Base-by-base conservation (phyloP, 2,329 filamentous ascomycete species). In the Clarireedia hainanense region DNA sequence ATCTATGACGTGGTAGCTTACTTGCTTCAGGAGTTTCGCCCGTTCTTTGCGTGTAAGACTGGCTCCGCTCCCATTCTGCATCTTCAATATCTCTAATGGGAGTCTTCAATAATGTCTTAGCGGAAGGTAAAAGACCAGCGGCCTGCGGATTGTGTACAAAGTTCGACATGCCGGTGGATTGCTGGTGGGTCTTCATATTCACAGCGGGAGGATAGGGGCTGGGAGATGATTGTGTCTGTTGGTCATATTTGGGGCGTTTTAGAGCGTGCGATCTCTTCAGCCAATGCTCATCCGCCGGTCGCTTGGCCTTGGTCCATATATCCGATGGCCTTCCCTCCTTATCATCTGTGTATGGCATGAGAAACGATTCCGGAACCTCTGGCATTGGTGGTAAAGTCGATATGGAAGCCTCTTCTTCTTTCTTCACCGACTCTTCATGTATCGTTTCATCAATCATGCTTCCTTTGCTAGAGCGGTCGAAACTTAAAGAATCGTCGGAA, bases 191-290 rank as follows among this genome's bases (percentile, higher is more conserved):
- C 23, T 43, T 55, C 14, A 42, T 17, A 34, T 15, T 26, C 15
- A 20, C n/a, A 34, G 10, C 20, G 30, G 30, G 24, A 55, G 36
- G 45, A 15, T 61, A 39, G 9, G 67, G 67, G 12, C 66, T 68
- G 14, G 67, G 67, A n/a, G 67, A 63, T 9, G 62, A 56, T 12
- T 58, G 42, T 24, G 58, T 55, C 37, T 62, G 60, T 12, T 54
- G 55, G 40, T 66, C 65, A 64, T 65, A 67, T 27, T 63, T 60
- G 57, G 66, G 58, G 17, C 65, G 60, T 58, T 69, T 69, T 2
- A 62, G 64, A 30, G 63, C 54, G 51, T 65, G 62, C 5, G 65
- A 64, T 14, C 64, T 65, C 50, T 65, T 69, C 15, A 69, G 57
- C 68, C 68, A 69, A 43, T 60, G 40, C 24, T 55, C 40, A 55